Base-by-base conservation (phyloP, 1,284 basidiomycete species). In the Ceratobasidium sp. region DNA sequence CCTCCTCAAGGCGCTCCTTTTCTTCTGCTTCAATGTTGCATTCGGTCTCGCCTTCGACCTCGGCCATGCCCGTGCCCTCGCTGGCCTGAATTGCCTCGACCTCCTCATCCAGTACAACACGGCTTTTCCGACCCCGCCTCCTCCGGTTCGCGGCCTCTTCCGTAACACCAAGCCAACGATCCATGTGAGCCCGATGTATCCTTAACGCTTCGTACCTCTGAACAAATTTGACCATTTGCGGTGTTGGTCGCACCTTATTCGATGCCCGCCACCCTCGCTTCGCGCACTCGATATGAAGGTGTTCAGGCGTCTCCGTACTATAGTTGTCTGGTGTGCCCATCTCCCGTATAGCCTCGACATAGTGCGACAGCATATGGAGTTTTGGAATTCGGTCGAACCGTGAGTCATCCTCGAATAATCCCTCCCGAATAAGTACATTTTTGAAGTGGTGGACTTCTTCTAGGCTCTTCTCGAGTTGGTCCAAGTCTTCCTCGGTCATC, bases 361-460 rank as follows among this genome's bases (percentile, higher is more conserved):
- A 74, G 49, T 76, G 76, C 1, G 58, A 37, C 1, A 76, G 41
- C 46, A 69, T 34, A 22, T 76, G 76, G 7, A 76, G 58, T 54
- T 75, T 75, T 8, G 68, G 11, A 11, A 71, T 71, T 9, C n/a
- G 9, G 29, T 71, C 22, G 22, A 71, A 71, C 24, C 41, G 53
- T 58, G 37, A n/a, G 39, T 61, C n/a, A 13, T 22, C 19, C 56
- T 58, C 14, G 19, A 46, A 58, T 14, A 61, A 3, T 22, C 29
- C 13, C 4, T 61, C n/a, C n/a, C n/a, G n/a, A n/a, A 61, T 29
- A 34, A 79, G 76, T 13, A 78, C 59, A 1, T 74, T 22, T 16
- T 77, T 75, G 27, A 74, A 64, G 13, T 68, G 3, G 72, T 79
- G 76, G 51, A 78, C 76, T 5, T 71, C 62, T 0, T 46, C 22